A percentile compares a stretch with the other conserved stretches of the same genome.
Evolutionary conservation across 371 early-diverging fungal genomes (phyloP).

Genomic region (Conidiobolus incongruus): DNA sequence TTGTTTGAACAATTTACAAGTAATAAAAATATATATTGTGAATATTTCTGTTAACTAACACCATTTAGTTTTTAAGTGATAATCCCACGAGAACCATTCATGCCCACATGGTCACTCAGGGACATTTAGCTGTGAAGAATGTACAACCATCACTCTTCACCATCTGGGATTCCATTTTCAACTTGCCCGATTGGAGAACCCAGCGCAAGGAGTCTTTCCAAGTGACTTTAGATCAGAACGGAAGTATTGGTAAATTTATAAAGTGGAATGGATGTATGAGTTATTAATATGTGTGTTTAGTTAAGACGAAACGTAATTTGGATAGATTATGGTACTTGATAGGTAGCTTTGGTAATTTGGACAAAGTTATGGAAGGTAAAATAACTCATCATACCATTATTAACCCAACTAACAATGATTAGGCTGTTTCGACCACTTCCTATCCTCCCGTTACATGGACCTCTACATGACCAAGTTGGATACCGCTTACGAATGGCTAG

Average conservation of each 20-base stretch:
- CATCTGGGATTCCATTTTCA: conserved; percentile 61
- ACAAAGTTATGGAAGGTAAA: conserved; percentile 58
- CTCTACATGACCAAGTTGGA: conserved; percentile 34
- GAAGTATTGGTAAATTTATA: not conserved
- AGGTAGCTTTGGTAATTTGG: conserved; percentile 49
- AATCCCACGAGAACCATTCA: conserved; percentile 15
- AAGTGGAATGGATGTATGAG: not conserved
- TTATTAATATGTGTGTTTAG: not conserved
- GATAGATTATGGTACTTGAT: conserved; percentile 24
- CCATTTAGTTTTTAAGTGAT: conserved; percentile 5
- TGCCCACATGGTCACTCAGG: conserved; percentile 22
- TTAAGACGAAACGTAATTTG: conserved; percentile 15
- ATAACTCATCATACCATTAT: not conserved
- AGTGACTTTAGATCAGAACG: not conserved
- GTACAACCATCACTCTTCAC: conserved; percentile 43
- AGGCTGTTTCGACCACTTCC: conserved; percentile 85
- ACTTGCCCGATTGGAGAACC: conserved; percentile 3
- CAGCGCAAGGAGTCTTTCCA: not conserved
- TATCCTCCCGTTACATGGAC: conserved; percentile 51
- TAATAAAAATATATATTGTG: too few species aligned
- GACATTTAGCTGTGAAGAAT: conserved; percentile 59
- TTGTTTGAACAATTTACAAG: conserved; percentile 76
- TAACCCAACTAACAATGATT: not conserved
- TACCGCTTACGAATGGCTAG: conserved; percentile 47
- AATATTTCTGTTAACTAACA: too few species aligned